Evolutionary conservation across 2,329 filamentous ascomycete genomes (phyloP).

Genomic region (Monilinia polystroma): DNA sequence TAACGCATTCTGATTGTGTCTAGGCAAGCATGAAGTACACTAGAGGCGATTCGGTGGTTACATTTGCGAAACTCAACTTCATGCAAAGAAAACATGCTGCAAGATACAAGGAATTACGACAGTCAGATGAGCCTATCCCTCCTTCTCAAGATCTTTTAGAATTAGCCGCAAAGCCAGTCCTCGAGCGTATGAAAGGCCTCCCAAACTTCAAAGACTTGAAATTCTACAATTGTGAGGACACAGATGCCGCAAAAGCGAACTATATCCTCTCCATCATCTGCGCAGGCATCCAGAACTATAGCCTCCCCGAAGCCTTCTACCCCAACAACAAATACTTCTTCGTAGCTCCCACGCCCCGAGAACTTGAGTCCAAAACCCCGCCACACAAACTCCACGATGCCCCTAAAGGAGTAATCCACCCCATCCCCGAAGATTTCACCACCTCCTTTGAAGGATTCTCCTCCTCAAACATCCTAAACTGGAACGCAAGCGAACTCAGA

Average conservation of each 20-base stretch:
- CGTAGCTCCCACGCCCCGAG: constrained; percentile 37
- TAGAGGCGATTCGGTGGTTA: constrained; percentile 82
- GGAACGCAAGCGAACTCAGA: constrained; percentile 26
- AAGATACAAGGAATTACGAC: constrained; percentile 33
- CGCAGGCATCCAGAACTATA: constrained; percentile 57
- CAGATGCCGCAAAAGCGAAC: constrained; percentile 41
- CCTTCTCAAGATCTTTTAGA: constrained; percentile 33
- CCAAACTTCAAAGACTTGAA: constrained; percentile 8
- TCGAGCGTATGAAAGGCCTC: constrained; percentile 28
- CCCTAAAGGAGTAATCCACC: constrained; percentile 16
- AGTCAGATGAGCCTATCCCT: constrained; percentile 21
- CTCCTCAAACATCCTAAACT: constrained; percentile 26
- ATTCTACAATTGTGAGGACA: constrained; percentile 35
- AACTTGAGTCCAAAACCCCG: constrained; percentile 27
- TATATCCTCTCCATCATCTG: constrained; percentile 52
- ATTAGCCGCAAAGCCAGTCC: constrained; percentile 36
- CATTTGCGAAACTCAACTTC: constrained; percentile 74
- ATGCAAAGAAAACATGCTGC: constrained; percentile 67
- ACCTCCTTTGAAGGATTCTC: constrained; percentile 25
- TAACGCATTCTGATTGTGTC: neutral
- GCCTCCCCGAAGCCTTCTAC: constrained; percentile 54
- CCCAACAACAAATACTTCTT: constrained; percentile 60
- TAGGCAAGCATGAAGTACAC: constrained; percentile 87
- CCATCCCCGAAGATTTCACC: constrained; percentile 12
- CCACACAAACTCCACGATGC: constrained; percentile 30